Conservation (phyloP, 2,329 filamentous ascomycete species). For the Colletotrichum navitas region DNA sequence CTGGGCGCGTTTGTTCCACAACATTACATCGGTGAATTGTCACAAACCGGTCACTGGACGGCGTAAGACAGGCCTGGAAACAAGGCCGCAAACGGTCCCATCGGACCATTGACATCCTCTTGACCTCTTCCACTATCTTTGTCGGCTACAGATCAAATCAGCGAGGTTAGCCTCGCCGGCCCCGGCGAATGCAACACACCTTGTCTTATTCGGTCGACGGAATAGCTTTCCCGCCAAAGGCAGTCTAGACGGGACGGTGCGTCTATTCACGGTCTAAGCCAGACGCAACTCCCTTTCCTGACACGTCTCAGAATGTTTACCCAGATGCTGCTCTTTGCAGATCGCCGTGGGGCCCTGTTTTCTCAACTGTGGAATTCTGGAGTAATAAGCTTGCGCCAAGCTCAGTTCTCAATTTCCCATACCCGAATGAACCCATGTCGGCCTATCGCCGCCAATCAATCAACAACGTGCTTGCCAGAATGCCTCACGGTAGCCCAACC, state of each 20-base stretch:
- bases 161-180: conserved; percentile 15
- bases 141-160: conserved; percentile 10
- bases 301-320: conserved; percentile 37
- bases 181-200: conserved; percentile 23
- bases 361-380: conserved; percentile 18
- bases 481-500: conserved; percentile 27
- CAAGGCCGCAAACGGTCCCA: conserved; percentile 13
- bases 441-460: conserved; percentile 41
- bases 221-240: conserved; percentile 37
- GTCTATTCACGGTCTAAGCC: conserved; percentile 35
- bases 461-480: conserved; percentile 42
- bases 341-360: conserved; percentile 2
- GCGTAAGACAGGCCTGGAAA: neutral
- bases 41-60: conserved; percentile 16
- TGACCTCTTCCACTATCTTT: conserved; percentile 20
- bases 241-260: conserved; percentile 35
- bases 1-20: conserved; percentile 27
- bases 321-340: conserved; percentile 28
- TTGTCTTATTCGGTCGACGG: conserved; percentile 32
- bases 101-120: conserved; percentile 16
- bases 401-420: conserved; percentile 16
- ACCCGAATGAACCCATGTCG: conserved; percentile 18
- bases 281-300: conserved; percentile 32
- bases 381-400: conserved; percentile 37
- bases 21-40: neutral